Percentiles rank a stretch among this genome's conserved stretches.
Evolutionary conservation across 495 filamentous ascomycete species (phyloP).

Genomic region (Penicillium coffeae): DNA sequence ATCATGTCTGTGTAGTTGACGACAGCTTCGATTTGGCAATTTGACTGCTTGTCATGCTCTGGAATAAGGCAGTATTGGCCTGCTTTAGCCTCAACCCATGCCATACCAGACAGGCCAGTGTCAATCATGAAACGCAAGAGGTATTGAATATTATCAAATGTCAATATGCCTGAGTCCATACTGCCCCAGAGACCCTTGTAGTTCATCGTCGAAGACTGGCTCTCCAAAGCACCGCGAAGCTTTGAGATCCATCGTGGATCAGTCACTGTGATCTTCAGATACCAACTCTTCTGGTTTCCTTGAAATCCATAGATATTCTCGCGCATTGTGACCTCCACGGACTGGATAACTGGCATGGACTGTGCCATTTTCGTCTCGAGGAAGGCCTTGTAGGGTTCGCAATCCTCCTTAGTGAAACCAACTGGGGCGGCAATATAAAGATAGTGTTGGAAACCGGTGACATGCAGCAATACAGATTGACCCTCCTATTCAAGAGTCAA

Average conservation of each 20-base stretch:
- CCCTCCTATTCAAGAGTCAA: constrained; percentile 50
- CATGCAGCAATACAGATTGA: constrained; percentile 91
- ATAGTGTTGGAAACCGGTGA: constrained; percentile 94
- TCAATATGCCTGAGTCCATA: constrained; percentile 65
- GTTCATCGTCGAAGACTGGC: constrained; percentile 60
- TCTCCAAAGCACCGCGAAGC: constrained; percentile 69
- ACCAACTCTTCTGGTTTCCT: constrained; percentile 86
- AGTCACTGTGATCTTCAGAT: constrained; percentile 85
- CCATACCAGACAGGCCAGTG: constrained; percentile 88
- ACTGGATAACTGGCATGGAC: constrained; percentile 61
- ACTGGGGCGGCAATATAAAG: constrained; percentile 89
- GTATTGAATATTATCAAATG: constrained; percentile 94
- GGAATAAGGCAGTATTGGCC: constrained; percentile 66
- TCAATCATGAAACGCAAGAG: constrained; percentile 97
- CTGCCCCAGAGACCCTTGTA: constrained; percentile 86
- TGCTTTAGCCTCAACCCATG: constrained; percentile 86
- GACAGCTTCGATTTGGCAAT: constrained; percentile 90
- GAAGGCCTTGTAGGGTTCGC: constrained; percentile 67
- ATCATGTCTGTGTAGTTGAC: constrained; percentile 79
- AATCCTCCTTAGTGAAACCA: constrained; percentile 71
- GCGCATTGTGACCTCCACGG: constrained; percentile 70
- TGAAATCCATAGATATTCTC: constrained; percentile 92
- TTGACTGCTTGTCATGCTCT: constrained; percentile 64
- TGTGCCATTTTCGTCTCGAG: constrained; percentile 71
- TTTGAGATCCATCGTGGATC: constrained; percentile 77